A percentile compares a stretch with the other conserved stretches of the same genome.
Evolutionary conservation across 1,139 yeast genomes (phyloP).

Genomic region (Pneumocystis oryctolagi): DNA sequence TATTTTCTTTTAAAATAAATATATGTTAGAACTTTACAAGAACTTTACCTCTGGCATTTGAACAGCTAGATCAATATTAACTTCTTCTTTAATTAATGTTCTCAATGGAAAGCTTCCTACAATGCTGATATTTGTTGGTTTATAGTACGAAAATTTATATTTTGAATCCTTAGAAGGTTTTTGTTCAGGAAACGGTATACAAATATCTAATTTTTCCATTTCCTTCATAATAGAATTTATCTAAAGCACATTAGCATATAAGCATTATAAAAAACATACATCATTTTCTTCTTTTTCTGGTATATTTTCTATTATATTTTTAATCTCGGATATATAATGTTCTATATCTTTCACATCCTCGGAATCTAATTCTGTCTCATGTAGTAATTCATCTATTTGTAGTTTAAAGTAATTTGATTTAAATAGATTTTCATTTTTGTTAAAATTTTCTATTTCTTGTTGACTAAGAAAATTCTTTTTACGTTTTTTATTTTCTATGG

Average conservation of each 20-base stretch:
- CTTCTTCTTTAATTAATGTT: slow-evolving; percentile 54
- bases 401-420: slow-evolving; percentile 32
- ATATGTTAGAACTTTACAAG: background rate
- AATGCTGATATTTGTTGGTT: slow-evolving; percentile 66
- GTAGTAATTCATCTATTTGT: slow-evolving; percentile 78
- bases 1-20: slow-evolving; percentile 23
- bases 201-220: slow-evolving; percentile 37
- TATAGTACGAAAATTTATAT: slow-evolving; percentile 51
- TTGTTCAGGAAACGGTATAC: slow-evolving; percentile 82
- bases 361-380: slow-evolving; percentile 63
- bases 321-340: slow-evolving; percentile 60
- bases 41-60: slow-evolving; percentile 51
- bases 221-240: slow-evolving; percentile 36
- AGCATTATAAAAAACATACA: background rate
- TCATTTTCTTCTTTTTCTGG: slow-evolving; percentile 38
- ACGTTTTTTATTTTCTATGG: background rate
- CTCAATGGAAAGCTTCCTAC: slow-evolving; percentile 84
- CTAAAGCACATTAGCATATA: slow-evolving; percentile 23
- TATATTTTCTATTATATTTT: slow-evolving; percentile 50
- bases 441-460: background rate
- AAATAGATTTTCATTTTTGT: background rate
- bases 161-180: slow-evolving; percentile 53
- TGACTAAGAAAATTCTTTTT: background rate
- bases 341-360: slow-evolving; percentile 52
- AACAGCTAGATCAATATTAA: slow-evolving; percentile 60